Evolutionary conservation across 495 filamentous ascomycete species (phyloP).

Genomic region (Sporormia fimetaria): DNA sequence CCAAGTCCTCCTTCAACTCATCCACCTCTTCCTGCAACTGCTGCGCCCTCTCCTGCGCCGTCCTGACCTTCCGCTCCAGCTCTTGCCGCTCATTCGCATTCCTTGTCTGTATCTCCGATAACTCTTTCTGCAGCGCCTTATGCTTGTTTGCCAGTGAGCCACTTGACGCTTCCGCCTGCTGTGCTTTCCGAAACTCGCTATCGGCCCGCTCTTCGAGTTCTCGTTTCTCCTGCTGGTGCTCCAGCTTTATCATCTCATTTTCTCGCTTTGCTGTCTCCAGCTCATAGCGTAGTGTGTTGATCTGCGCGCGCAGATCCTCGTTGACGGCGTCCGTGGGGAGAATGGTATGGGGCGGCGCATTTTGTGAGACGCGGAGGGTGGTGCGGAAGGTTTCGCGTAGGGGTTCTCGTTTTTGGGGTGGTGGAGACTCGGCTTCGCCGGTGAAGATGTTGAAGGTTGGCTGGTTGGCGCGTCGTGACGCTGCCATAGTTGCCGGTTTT

Average conservation of each 20-base stretch:
- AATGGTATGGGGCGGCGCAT: conserved; percentile 14
- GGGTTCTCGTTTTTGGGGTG: conserved; percentile 9
- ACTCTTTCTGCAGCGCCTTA: conserved; percentile 56
- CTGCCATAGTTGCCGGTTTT: conserved; percentile 16
- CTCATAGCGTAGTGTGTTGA: conserved; percentile 59
- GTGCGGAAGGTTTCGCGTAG: conserved; percentile 15
- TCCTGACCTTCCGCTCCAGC: conserved; percentile 60
- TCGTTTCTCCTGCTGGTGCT: conserved; percentile 72
- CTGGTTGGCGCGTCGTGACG: conserved; percentile 8
- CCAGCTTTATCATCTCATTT: conserved; percentile 60
- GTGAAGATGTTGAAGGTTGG: conserved; percentile 18
- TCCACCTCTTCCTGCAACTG: conserved; percentile 64
- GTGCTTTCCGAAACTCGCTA: conserved; percentile 70
- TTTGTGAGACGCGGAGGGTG: conserved; percentile 13
- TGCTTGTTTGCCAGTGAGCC: conserved; percentile 57
- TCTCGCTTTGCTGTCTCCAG: conserved; percentile 71
- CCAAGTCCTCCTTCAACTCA: conserved; percentile 58
- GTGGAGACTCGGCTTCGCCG: conserved; percentile 13
- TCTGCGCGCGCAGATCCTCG: conserved; percentile 55
- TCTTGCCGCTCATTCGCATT: conserved; percentile 53
- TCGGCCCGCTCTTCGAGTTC: conserved; percentile 64
- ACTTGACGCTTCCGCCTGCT: conserved; percentile 59
- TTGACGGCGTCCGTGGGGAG: conserved; percentile 36
- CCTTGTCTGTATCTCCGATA: conserved; percentile 57
- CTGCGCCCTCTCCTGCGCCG: conserved; percentile 59